Percentiles rank a stretch among this genome's conserved stretches.
These are phyloP conservation scores for Lindgomyces ingoldianus DNA, from an alignment of 495 filamentous ascomycete genomes.

Conservation along the genomic window DNA sequence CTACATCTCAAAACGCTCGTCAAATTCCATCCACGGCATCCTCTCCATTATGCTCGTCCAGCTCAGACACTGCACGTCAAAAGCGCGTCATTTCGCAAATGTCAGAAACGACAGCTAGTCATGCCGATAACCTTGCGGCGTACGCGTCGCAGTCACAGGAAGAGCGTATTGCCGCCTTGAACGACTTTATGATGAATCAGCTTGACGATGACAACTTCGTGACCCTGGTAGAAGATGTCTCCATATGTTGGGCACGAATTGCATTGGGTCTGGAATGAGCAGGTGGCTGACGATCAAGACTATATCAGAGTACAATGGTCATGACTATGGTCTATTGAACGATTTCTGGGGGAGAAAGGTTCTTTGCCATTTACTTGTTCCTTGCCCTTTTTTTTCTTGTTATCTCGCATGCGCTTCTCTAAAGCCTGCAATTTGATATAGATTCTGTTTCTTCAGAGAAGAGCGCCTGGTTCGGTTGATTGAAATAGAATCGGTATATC, in stretches of 20 bases:
- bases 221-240: constrained; percentile 48
- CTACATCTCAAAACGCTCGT: not conserved
- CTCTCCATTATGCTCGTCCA: not conserved
- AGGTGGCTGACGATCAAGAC: not conserved
- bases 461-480: too few relatives aligned
- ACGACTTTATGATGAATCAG: constrained; percentile 48
- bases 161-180: constrained; percentile 43
- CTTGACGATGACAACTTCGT: constrained; percentile 49
- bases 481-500: too few relatives aligned
- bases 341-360: too few relatives aligned
- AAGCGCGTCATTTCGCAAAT: not conserved
- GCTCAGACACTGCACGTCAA: not conserved
- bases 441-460: too few relatives aligned
- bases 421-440: too few relatives aligned
- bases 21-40: not conserved
- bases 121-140: constrained; percentile 30
- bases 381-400: too few relatives aligned
- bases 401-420: too few relatives aligned
- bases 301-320: not conserved
- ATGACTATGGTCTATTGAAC: too few relatives aligned
- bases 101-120: constrained; percentile 13
- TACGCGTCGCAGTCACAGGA: constrained; percentile 44
- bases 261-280: constrained; percentile 9
- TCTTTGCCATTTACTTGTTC: too few relatives aligned
- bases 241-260: constrained; percentile 32